Conservation (phyloP, 2,329 filamentous ascomycete genomes). For the Tothia fuscella region DNA sequence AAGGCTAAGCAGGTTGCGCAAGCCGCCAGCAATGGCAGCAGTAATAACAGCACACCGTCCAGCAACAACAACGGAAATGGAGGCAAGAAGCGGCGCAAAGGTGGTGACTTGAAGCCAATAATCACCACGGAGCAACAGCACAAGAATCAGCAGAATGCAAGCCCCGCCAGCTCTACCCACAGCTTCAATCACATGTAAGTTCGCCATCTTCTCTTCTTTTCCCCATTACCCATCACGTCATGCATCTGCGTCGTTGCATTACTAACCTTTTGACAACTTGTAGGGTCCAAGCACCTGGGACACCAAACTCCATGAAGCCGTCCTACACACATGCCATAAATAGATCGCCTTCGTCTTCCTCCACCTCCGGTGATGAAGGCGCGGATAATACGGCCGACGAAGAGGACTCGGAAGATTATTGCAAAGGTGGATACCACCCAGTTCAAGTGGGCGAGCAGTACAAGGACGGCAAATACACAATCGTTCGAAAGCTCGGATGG, state of each 20-base stretch:
- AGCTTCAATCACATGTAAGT: slow-evolving; percentile 9
- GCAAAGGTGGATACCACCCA: slow-evolving; percentile 96
- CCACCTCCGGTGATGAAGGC: slow-evolving; percentile 64
- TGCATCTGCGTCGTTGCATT: neutral
- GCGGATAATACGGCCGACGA: slow-evolving; percentile 92
- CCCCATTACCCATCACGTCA: neutral
- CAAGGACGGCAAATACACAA: slow-evolving; percentile 93
- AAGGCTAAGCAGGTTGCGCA: slow-evolving; percentile 54
- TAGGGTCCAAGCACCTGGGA: slow-evolving; percentile 38
- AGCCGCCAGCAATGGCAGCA: slow-evolving; percentile 27
- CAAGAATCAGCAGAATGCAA: slow-evolving; percentile 14
- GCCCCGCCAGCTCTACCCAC: slow-evolving; percentile 4
- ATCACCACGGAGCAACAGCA: slow-evolving; percentile 53
- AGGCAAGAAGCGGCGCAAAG: slow-evolving; percentile 65
- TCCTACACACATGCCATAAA: slow-evolving; percentile 44
- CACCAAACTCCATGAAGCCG: slow-evolving; percentile 23
- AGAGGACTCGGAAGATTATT: slow-evolving; percentile 98
- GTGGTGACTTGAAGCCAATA: slow-evolving; percentile 58
- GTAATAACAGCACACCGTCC: slow-evolving; percentile 3
- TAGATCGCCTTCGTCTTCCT: slow-evolving; percentile 66
- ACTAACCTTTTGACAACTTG: slow-evolving; percentile 16
- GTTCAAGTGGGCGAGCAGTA: slow-evolving; percentile 91
- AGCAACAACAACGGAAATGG: slow-evolving; percentile 41
- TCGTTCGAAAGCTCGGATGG: slow-evolving; percentile 94
- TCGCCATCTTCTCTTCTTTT: neutral